Conservation (phyloP, 1,139 yeast genomes). For the Yamadazyma sp. region DNA sequence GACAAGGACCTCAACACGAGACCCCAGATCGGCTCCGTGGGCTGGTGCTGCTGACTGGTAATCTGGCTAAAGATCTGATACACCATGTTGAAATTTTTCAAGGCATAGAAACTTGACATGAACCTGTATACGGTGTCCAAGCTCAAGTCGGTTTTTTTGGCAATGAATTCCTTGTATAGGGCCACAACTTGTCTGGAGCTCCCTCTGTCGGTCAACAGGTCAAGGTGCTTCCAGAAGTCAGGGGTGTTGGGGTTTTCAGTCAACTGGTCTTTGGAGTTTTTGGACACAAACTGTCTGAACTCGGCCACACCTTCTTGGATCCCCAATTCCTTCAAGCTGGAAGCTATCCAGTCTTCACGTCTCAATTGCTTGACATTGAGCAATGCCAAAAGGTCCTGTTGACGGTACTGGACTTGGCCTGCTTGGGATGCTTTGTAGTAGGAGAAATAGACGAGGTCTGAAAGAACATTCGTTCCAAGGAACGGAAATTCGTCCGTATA, state of each 20-base stretch:
- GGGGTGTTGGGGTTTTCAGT: constrained; percentile 11
- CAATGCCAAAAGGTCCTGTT: constrained; percentile 28
- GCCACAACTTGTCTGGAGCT: neutral
- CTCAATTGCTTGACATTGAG: constrained; percentile 31
- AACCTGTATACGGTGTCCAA: constrained; percentile 30
- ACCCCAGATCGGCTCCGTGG: constrained; percentile 39
- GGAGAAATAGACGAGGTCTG: constrained; percentile 33
- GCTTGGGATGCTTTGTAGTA: constrained; percentile 32
- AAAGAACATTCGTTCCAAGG: neutral
- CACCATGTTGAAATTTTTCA: constrained; percentile 30
- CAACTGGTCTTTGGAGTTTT: neutral
- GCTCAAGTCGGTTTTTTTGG: constrained; percentile 14
- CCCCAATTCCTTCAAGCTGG: constrained; percentile 1
- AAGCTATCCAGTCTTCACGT: neutral
- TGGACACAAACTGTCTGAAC: constrained; percentile 1
- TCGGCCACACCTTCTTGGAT: constrained; percentile 3
- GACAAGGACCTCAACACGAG: constrained; percentile 38
- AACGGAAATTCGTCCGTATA: constrained; percentile 10
- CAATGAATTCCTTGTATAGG: constrained; percentile 1
- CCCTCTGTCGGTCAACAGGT: neutral
- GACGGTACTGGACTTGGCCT: constrained; percentile 23
- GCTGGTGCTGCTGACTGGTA: constrained; percentile 24
- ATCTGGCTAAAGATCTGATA: constrained; percentile 36
- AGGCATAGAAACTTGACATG: constrained; percentile 36
- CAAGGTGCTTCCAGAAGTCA: constrained; percentile 3